These are phyloP conservation scores for Russula dissimulans DNA, from an alignment of 768 basidiomycete species.

Conservation along the genomic window DNA sequence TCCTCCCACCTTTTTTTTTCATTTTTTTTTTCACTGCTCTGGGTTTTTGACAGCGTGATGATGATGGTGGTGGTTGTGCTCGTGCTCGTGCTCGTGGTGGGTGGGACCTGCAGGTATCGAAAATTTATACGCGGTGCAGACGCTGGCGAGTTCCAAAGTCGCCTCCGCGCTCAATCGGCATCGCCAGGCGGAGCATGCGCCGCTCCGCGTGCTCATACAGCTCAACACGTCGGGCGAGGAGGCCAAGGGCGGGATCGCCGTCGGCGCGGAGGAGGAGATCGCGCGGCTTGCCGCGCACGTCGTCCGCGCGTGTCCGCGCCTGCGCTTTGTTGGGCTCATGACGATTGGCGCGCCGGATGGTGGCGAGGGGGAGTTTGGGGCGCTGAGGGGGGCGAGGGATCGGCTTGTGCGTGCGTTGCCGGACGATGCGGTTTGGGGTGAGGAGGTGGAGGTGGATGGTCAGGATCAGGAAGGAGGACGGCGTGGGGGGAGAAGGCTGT, in stretches of 20 bases:
- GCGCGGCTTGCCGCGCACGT: slow-evolving; percentile 61
- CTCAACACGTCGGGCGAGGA: slow-evolving; percentile 95
- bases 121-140: slow-evolving; percentile 83
- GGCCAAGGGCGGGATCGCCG: slow-evolving; percentile 71
- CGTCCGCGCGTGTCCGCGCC: slow-evolving; percentile 58
- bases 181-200: slow-evolving; percentile 44
- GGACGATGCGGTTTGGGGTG: slow-evolving; percentile 16
- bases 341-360: slow-evolving; percentile 74
- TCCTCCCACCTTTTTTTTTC: not conserved
- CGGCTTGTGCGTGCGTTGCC: slow-evolving; percentile 41
- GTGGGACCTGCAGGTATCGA: not conserved
- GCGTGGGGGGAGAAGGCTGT: slow-evolving; percentile 33
- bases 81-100: not conserved
- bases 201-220: slow-evolving; percentile 80
- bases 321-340: slow-evolving; percentile 85
- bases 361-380: slow-evolving; percentile 67
- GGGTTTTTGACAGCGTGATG: no score
- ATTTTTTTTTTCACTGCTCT: not conserved
- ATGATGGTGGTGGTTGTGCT: no score
- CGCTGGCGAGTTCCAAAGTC: slow-evolving; percentile 70
- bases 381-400: slow-evolving; percentile 55
- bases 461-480: slow-evolving; percentile 31
- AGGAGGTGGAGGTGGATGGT: slow-evolving; percentile 13
- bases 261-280: slow-evolving; percentile 28
- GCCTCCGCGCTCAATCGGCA: slow-evolving; percentile 74